These are phyloP conservation scores for Mikania micrantha DNA, from an alignment of 129 eudicot genomes.

Conservation along the genomic window DNA sequence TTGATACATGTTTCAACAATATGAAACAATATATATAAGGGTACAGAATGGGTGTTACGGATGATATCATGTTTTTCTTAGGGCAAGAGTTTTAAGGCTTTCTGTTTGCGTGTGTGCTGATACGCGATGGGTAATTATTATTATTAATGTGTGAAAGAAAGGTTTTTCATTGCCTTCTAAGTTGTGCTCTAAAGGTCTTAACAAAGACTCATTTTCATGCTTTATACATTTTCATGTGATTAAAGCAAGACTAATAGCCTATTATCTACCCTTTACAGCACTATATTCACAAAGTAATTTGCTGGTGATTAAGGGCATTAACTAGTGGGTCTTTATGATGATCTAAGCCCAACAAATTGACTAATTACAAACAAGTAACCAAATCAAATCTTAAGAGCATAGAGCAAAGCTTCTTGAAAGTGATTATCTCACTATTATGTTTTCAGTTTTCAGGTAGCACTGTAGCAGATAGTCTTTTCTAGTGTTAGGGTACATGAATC, in stretches of 20 bases:
- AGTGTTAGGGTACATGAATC: background rate
- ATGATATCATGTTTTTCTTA: constrained; percentile 44
- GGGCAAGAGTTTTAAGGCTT: constrained; percentile 20
- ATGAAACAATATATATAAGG: constrained; percentile 25
- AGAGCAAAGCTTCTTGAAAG: background rate
- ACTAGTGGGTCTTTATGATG: constrained; percentile 1
- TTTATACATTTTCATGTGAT: constrained; percentile 24
- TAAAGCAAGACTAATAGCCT: constrained; percentile 34
- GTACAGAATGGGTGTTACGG: constrained; percentile 1
- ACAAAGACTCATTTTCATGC: background rate
- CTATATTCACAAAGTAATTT: background rate
- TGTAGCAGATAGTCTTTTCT: background rate
- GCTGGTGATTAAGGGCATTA: background rate
- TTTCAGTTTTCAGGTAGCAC: background rate
- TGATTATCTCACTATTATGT: background rate
- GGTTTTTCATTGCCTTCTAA: constrained; percentile 8
- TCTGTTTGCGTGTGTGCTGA: constrained; percentile 19
- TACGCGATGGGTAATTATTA: constrained; percentile 9
- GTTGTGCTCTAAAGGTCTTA: constrained; percentile 11
- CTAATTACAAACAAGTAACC: constrained; percentile 10
- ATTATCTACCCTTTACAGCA: constrained; percentile 7
- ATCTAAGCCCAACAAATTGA: constrained; percentile 14
- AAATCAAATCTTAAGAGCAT: background rate
- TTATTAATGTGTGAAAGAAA: constrained; percentile 24
- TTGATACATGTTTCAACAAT: background rate